These are phyloP conservation scores for Quercus aquifolioides DNA, from an alignment of 306 rosid species.

Conservation along the genomic window DNA sequence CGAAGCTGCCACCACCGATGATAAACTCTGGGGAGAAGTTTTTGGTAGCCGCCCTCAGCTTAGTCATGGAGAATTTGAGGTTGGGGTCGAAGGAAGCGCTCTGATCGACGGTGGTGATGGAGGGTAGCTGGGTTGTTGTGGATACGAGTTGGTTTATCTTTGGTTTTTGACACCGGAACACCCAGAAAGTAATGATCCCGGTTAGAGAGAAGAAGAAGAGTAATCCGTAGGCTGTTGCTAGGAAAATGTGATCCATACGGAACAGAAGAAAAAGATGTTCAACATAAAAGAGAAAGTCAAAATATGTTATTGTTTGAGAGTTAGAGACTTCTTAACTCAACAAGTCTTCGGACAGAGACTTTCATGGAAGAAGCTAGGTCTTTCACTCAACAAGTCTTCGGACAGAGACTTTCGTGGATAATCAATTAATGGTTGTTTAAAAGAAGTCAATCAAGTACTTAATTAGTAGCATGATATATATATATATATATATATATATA, in stretches of 20 bases:
- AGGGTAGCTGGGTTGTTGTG: constrained; percentile 2
- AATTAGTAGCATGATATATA: too few relatives aligned
- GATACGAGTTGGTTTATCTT: too few relatives aligned
- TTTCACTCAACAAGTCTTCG: too few relatives aligned
- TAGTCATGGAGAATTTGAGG: constrained; percentile 60
- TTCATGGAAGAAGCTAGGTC: too few relatives aligned
- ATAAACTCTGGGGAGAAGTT: constrained; percentile 62
- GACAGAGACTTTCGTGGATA: too few relatives aligned
- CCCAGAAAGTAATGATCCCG: constrained; percentile 24
- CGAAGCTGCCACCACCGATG: constrained; percentile 93
- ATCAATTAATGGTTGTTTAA: too few relatives aligned
- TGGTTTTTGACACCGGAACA: too few relatives aligned
- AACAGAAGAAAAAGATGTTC: background rate
- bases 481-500: too few relatives aligned
- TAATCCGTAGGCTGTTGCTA: constrained; percentile 27
- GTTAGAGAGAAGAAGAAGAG: constrained; percentile 48
- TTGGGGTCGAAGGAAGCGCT: constrained; percentile 65
- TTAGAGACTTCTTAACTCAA: too few relatives aligned
- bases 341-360: too few relatives aligned
- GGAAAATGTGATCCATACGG: background rate
- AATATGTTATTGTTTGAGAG: too few relatives aligned
- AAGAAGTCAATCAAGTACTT: background rate
- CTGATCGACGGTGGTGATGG: constrained; percentile 32
- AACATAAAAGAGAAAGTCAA: background rate
- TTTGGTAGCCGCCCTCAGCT: constrained; percentile 61